A percentile compares a stretch with the other conserved stretches of the same genome.
Conservation (phyloP, 352 stramenopile genomes). For the Pythium chondricola region DNA sequence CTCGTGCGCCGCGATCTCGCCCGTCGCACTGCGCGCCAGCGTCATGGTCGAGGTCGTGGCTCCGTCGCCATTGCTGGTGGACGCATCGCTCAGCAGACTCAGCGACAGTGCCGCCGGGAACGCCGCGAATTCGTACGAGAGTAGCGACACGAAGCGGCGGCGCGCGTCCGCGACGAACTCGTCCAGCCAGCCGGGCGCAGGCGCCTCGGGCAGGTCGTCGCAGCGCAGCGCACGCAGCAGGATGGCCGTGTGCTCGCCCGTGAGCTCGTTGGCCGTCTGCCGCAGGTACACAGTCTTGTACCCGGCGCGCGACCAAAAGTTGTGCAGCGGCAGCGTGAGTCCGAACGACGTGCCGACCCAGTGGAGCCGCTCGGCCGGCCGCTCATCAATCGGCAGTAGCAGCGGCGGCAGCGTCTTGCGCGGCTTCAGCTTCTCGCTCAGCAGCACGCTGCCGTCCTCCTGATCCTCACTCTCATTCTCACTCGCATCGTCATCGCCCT, state of each 20-base stretch:
- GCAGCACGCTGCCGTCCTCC: slow-evolving; percentile 39
- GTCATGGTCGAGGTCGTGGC: slow-evolving; percentile 6
- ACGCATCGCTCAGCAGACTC: slow-evolving; percentile 81
- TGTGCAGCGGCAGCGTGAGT: slow-evolving; percentile 94
- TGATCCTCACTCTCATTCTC: slow-evolving; percentile 15
- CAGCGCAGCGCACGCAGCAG: slow-evolving; percentile 73
- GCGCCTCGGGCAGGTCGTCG: slow-evolving; percentile 71
- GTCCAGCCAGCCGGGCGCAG: slow-evolving; percentile 88
- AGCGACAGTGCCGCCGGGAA: slow-evolving; percentile 91
- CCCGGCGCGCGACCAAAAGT: slow-evolving; percentile 94
- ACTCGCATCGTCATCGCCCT: slow-evolving; percentile 26
- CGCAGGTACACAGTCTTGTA: slow-evolving; percentile 97
- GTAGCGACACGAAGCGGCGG: slow-evolving; percentile 91
- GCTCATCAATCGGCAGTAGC: slow-evolving; percentile 92
- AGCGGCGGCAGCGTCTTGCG: slow-evolving; percentile 96
- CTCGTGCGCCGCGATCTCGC: slow-evolving; percentile 81
- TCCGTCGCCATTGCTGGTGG: slow-evolving; percentile 13
- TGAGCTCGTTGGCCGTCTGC: slow-evolving; percentile 99
- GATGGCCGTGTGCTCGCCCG: slow-evolving; percentile 97
- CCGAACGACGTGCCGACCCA: slow-evolving; percentile 99
- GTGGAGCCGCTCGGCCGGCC: slow-evolving; percentile 93
- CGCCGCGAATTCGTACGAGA: slow-evolving; percentile 90
- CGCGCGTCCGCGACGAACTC: slow-evolving; percentile 94
- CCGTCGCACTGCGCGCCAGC: slow-evolving; percentile 55
- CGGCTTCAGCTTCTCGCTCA: slow-evolving; percentile 91